Percentiles rank a stretch among this genome's conserved stretches.
These are phyloP conservation scores for Fusarium sp. DNA, from an alignment of 2,329 filamentous ascomycete species.

Conservation along the genomic window DNA sequence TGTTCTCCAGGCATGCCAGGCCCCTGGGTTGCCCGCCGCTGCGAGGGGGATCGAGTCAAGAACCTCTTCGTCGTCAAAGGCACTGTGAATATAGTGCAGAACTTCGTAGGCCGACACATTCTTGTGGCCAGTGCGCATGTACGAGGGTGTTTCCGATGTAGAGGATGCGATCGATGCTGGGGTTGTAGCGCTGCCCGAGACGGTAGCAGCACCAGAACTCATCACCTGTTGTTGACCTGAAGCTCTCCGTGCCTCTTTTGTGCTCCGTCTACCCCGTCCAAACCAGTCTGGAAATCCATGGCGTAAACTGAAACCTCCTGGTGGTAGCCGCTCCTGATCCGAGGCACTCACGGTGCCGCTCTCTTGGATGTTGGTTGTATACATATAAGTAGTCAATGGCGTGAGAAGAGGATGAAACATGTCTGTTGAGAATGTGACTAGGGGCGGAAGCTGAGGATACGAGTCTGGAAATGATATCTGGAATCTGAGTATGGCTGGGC, in stretches of 20 bases:
- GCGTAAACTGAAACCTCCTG: slow-evolving; percentile 87
- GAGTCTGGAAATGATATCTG: slow-evolving; percentile 85
- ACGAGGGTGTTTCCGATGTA: slow-evolving; percentile 45
- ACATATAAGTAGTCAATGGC: slow-evolving; percentile 93
- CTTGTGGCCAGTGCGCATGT: slow-evolving; percentile 53
- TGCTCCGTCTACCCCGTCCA: slow-evolving; percentile 62
- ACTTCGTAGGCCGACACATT: slow-evolving; percentile 71
- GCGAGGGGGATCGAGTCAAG: slow-evolving; percentile 82
- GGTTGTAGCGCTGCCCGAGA: slow-evolving; percentile 42
- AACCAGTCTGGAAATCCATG: slow-evolving; percentile 96
- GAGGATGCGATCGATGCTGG: slow-evolving; percentile 41
- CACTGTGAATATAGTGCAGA: slow-evolving; percentile 80
- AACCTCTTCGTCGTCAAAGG: slow-evolving; percentile 80
- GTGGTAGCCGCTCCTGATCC: slow-evolving; percentile 83
- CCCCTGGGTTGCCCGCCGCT: slow-evolving; percentile 87
- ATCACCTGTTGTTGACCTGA: slow-evolving; percentile 52
- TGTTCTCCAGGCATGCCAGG: slow-evolving; percentile 92
- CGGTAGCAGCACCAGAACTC: slow-evolving; percentile 38
- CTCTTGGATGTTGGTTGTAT: slow-evolving; percentile 80
- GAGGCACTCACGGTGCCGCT: slow-evolving; percentile 82
- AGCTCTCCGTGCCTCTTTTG: slow-evolving; percentile 51
- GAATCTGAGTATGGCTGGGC: slow-evolving; percentile 86
- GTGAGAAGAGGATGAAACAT: slow-evolving; percentile 95
- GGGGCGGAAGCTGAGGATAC: slow-evolving; percentile 81
- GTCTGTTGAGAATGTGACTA: slow-evolving; percentile 89